These are phyloP conservation scores for Remersonia thermophila DNA, from an alignment of 2,329 filamentous ascomycete genomes.

Conservation along the genomic window DNA sequence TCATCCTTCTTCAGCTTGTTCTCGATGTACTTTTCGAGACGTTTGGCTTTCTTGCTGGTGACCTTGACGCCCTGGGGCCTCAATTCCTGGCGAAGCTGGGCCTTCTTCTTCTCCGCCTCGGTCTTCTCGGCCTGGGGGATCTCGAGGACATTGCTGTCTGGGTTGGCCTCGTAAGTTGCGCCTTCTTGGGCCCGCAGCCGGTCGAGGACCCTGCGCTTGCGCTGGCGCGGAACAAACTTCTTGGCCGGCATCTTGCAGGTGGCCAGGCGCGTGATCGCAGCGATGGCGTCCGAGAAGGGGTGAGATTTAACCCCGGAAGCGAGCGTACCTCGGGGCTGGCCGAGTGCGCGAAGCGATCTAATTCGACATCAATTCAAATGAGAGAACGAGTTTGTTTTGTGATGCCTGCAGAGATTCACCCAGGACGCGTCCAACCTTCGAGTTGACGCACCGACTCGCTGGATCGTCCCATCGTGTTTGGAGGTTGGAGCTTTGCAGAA, in stretches of 20 bases:
- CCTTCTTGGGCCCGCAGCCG: conserved; percentile 41
- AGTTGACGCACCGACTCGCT: no score
- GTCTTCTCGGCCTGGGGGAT: conserved; percentile 35
- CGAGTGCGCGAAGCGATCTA: no score
- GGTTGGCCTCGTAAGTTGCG: conserved; percentile 26
- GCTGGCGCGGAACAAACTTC: conserved; percentile 50
- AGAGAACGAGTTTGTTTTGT: no score
- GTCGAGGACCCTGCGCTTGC: conserved; percentile 58
- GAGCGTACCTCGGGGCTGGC: neutral
- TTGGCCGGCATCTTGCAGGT: conserved; percentile 18
- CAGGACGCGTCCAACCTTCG: no score
- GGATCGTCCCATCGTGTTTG: no score
- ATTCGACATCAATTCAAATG: no score
- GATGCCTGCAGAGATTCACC: no score
- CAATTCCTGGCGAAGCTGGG: conserved; percentile 41
- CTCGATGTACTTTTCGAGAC: conserved; percentile 61
- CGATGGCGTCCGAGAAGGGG: no score
- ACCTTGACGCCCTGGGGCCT: conserved; percentile 39
- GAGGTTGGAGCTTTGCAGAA: conserved; percentile 1
- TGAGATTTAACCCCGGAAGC: neutral
- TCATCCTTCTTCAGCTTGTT: conserved; percentile 93
- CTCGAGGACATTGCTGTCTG: conserved; percentile 44
- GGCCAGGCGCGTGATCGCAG: neutral
- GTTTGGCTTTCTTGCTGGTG: conserved; percentile 53
- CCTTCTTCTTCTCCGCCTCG: conserved; percentile 42